These are phyloP conservation scores for Mikania micrantha DNA, from an alignment of 129 eudicot genomes.

Conservation along the genomic window DNA sequence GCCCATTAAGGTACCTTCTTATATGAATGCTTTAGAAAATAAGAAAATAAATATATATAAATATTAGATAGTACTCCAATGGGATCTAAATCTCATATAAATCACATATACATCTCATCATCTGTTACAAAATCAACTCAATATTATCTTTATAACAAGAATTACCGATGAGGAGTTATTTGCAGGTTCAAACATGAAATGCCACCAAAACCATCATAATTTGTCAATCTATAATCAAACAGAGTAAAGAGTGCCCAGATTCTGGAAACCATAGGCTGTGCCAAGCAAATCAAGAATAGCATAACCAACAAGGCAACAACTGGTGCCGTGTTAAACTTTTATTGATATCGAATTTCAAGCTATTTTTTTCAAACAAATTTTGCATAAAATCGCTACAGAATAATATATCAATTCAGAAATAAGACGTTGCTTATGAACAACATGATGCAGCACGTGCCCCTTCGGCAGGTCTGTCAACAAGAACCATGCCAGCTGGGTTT, in stretches of 20 bases:
- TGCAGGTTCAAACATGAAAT: constrained; percentile 10
- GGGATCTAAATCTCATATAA: too few relatives aligned
- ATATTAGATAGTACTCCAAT: too few relatives aligned
- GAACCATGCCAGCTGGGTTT: constrained; percentile 96
- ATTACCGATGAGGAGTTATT: constrained; percentile 3
- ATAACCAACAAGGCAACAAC: constrained; percentile 10
- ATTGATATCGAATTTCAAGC: constrained; percentile 17
- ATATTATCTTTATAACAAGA: neutral
- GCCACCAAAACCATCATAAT: neutral
- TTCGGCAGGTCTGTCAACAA: constrained; percentile 72
- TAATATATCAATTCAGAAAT: constrained; percentile 11
- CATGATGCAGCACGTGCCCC: constrained; percentile 74
- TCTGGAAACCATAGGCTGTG: constrained; percentile 1
- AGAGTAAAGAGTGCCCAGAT: constrained; percentile 2
- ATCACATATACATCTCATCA: neutral
- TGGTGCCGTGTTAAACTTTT: constrained; percentile 13
- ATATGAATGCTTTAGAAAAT: too few relatives aligned
- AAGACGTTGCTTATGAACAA: constrained; percentile 53
- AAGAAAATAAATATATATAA: too few relatives aligned
- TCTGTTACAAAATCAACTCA: neutral
- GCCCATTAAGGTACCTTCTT: too few relatives aligned
- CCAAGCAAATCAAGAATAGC: constrained; percentile 3
- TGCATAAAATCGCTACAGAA: constrained; percentile 23
- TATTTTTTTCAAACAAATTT: constrained; percentile 24
- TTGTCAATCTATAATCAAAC: neutral